Evolutionary conservation across 2,329 filamentous ascomycete species (phyloP), one percentile per base, ranked within the genome.

Genomic region (Geosmithia flava): DNA sequence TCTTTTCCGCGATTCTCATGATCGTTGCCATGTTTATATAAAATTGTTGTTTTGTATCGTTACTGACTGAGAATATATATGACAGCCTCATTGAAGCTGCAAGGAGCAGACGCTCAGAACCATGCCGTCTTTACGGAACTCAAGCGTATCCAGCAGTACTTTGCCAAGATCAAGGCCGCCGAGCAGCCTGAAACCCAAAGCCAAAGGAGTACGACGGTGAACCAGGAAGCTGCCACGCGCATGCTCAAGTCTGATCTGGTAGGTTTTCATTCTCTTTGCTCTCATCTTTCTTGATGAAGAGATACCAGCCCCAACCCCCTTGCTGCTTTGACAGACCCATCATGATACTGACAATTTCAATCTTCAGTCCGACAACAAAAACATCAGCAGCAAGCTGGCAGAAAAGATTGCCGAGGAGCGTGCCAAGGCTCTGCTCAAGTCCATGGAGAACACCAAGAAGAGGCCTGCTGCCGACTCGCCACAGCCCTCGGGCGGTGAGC

Each of bases 101-200:
- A 88, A 55, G 88, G 85, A 49, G 75, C 83, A 29, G 78, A 95
- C 59, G 83, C 86, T n/a, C 88, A 85, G 62, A 75, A 85, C 47
- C 91, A 97, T 61, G 77, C 87, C 27, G 80, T 98, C 50, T 93
- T 88, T 66, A 76, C 76, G 50, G 93, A 98, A 69, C 76, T 98
- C 53, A 83, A 80, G 50, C 81, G 93, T 49, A 83, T 97, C 48
- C 88, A 83, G 64, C 85, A 89, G 61, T 97, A 97, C 65, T 95
- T 95, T 66, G 80, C 78, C 51, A 98, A 97, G 70, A 91, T 97
- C 62, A 87, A 93, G 60, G 71, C 73, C 15, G 76, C 80, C 3
- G 89, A 96, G 64, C 75, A 71, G 7, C 76, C 78, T 1, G 73
- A 75, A 3, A 64, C 69, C 47, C 20, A 33, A 58, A 74, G 75